Evolutionary conservation across 2,329 filamentous ascomycete genomes (phyloP).

Genomic region (Gnomoniopsis sp.): DNA sequence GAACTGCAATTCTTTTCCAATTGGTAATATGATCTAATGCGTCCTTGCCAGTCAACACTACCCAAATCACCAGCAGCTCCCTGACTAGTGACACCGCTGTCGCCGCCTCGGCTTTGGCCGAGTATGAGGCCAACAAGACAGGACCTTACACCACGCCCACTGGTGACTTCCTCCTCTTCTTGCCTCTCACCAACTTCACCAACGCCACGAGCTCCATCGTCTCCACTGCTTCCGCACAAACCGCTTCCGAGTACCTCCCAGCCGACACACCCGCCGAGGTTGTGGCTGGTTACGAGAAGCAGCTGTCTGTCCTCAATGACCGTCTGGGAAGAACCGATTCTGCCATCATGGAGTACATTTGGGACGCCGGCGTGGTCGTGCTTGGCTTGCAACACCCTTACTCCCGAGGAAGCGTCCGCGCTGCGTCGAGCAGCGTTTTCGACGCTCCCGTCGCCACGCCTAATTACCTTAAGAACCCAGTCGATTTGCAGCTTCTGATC

Average conservation of each 20-base stretch:
- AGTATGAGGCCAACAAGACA: conserved; percentile 25
- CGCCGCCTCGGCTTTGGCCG: conserved; percentile 22
- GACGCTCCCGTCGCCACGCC: conserved; percentile 39
- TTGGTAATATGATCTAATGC: conserved; percentile 1
- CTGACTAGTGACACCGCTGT: conserved; percentile 25
- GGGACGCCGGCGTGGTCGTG: conserved; percentile 17
- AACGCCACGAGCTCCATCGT: neutral
- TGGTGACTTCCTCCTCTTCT: conserved; percentile 22
- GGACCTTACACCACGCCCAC: conserved; percentile 28
- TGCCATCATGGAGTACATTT: conserved; percentile 24
- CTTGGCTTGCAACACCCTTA: conserved; percentile 34
- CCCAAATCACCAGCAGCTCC: conserved; percentile 18
- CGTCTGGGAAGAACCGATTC: conserved; percentile 21
- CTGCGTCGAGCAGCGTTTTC: conserved; percentile 38
- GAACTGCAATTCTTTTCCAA: conserved; percentile 14
- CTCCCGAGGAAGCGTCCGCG: conserved; percentile 52
- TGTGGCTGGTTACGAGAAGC: conserved; percentile 24
- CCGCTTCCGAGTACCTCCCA: conserved; percentile 21
- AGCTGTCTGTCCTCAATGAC: conserved; percentile 24
- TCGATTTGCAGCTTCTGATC: conserved; percentile 47
- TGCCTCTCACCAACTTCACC: conserved; percentile 7
- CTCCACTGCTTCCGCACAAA: conserved; percentile 20
- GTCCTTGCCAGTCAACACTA: conserved; percentile 14
- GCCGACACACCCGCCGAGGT: conserved; percentile 21
- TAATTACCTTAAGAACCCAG: conserved; percentile 40